Base-by-base conservation (phyloP, 306 rosid genomes). In the Quercus parvula region DNA sequence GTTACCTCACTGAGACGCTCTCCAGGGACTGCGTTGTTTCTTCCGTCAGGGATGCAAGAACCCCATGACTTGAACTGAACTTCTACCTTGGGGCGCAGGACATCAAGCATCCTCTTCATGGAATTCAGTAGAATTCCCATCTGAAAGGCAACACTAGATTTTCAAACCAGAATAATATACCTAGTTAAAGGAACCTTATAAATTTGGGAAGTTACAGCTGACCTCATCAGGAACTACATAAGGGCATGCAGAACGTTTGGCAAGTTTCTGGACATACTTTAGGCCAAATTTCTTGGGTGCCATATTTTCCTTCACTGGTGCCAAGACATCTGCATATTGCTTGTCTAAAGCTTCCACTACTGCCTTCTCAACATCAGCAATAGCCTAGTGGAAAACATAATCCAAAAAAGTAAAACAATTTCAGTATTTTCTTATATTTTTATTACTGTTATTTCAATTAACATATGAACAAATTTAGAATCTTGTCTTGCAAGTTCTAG, bases 1-100 rank as follows among this genome's bases (percentile, higher is more conserved):
- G 99, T 90, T 64, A 96, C 99, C 87, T 96, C 99, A 70, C 98
- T 96, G 59, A 96, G 98, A 80, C 94, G 89, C 84, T 96, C 99
- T 73, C 98, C 99, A 63, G 99, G 98, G 78, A 87, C 86, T 49
- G 89, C 17, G 1, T 49, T 79, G 70, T 82, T 92, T 86, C 98
- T 96, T 76, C 89, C 92, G 79, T 88, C 89, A 55, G 96, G 99
- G 84, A 96, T 86, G 88, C 93, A 93, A 52, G 93, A 89, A 80
- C 92, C 97, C 99, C 99, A 96, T 77, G 94, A 83, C 83, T 86
- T 96, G 85, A 96, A 96, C 70, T 89, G 96, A 54, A 89, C 87
- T 88, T 96, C 99, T 9, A 96, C 71, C 85, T 84, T 90, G n/a
- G 98, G 99, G 49, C 96, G 98, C 75, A 93, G 85, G 81, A 79